These are phyloP conservation scores for Fusarium nygamai DNA, from an alignment of 2,329 filamentous ascomycete genomes.

Conservation along the genomic window DNA sequence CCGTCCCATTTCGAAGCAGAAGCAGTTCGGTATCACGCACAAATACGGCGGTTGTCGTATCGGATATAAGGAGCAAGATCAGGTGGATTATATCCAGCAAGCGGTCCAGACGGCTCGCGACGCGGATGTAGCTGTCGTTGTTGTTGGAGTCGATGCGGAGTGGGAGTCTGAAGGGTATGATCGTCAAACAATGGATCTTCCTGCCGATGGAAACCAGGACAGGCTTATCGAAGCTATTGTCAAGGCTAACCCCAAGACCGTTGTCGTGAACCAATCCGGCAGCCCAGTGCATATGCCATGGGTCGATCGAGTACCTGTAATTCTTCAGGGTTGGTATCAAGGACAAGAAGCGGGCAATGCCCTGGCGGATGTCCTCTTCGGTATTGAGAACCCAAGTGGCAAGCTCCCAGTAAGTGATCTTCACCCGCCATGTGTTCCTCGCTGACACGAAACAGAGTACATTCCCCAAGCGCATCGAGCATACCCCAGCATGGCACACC, in stretches of 20 bases:
- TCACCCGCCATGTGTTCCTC: neutral
- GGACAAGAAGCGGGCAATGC: constrained; percentile 79
- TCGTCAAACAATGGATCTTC: constrained; percentile 77
- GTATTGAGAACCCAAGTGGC: constrained; percentile 73
- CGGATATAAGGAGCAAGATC: constrained; percentile 74
- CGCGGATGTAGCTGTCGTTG: constrained; percentile 73
- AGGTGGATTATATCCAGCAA: constrained; percentile 69
- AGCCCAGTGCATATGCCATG: constrained; percentile 69
- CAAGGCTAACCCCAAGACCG: constrained; percentile 70
- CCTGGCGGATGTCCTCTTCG: constrained; percentile 73
- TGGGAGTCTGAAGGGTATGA: constrained; percentile 83
- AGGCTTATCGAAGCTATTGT: constrained; percentile 70
- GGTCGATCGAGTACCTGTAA: constrained; percentile 70
- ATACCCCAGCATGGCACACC: constrained; percentile 77
- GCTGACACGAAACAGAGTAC: constrained; percentile 57
- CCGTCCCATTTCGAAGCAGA: constrained; percentile 69
- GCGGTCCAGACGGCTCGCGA: constrained; percentile 69
- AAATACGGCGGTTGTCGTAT: constrained; percentile 77
- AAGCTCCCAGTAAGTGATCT: constrained; percentile 66
- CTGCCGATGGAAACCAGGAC: constrained; percentile 64
- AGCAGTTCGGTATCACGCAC: constrained; percentile 65
- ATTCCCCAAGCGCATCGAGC: constrained; percentile 71
- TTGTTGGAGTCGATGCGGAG: constrained; percentile 76
- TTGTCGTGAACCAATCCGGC: constrained; percentile 67
- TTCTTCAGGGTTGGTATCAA: constrained; percentile 63